phyloP scores from a whole-genome alignment of 192 early-diverging fungal species.

The Coemansia sp. region DNA sequence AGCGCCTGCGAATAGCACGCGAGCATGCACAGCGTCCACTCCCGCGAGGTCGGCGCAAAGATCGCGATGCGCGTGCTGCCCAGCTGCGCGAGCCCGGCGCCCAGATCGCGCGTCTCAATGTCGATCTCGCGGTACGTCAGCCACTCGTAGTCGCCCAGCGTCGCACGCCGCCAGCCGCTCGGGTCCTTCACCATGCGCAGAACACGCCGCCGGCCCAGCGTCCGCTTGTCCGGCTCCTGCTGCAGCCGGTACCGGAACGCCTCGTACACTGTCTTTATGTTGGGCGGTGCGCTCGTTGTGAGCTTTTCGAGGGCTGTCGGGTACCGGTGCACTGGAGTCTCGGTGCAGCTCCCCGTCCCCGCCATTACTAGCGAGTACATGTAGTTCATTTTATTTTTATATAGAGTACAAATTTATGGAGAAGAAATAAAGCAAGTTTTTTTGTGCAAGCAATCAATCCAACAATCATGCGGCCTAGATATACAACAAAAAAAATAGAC shows the following conservation, averaged over 20 bases:
- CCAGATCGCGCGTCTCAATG: constrained; percentile 56
- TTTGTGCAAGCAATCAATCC: no score
- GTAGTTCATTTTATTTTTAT: neutral
- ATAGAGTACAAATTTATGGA: no score
- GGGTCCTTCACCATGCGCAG: constrained; percentile 58
- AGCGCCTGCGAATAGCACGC: constrained; percentile 64
- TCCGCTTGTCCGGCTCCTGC: constrained; percentile 57
- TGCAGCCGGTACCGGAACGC: constrained; percentile 59
- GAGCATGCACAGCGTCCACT: constrained; percentile 48
- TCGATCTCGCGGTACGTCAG: constrained; percentile 73
- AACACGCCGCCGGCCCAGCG: constrained; percentile 70
- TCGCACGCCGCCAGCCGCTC: constrained; percentile 55
- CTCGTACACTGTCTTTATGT: constrained; percentile 70
- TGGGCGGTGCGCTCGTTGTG: constrained; percentile 28
- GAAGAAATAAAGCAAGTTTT: no score
- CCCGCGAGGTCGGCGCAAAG: constrained; percentile 64
- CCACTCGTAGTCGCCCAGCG: constrained; percentile 79
- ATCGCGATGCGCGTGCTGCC: constrained; percentile 57
- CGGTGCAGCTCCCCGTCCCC: constrained; percentile 10
- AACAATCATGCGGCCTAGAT: no score
- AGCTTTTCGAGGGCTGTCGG: constrained; percentile 19
- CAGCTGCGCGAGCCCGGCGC: constrained; percentile 71
- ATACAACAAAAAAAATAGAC: no score
- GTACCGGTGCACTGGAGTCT: constrained; percentile 31
- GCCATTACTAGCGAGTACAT: constrained; percentile 27